These are phyloP conservation scores for Blastocystis sp. DNA, from an alignment of 352 stramenopile species.

Conservation along the genomic window DNA sequence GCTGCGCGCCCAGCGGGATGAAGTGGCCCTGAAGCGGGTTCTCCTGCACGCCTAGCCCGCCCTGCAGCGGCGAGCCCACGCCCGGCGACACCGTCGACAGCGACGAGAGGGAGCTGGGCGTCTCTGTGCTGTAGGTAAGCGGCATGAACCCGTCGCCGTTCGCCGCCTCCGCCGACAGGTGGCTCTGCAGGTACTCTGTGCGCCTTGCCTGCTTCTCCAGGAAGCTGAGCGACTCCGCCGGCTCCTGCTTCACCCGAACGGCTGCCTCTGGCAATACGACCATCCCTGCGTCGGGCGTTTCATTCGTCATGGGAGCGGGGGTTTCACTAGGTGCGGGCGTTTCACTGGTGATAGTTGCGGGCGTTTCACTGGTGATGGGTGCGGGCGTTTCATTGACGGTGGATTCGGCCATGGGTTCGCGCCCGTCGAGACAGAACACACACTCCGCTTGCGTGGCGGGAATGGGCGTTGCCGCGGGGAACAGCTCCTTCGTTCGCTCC, in stretches of 20 bases:
- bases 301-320: too few relatives aligned
- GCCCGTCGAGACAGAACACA: neutral
- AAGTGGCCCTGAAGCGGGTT: neutral
- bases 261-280: neutral
- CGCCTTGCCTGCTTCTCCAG: neutral
- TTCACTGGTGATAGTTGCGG: neutral
- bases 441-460: neutral
- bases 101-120: neutral
- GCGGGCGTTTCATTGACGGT: neutral
- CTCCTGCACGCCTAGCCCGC: neutral
- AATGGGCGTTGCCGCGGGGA: neutral
- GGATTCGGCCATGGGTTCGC: neutral
- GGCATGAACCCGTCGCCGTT: slow-evolving; percentile 2
- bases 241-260: slow-evolving; percentile 20
- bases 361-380: too few relatives aligned
- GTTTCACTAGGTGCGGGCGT: too few relatives aligned
- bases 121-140: neutral
- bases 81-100: neutral
- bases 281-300: too few relatives aligned
- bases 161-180: neutral
- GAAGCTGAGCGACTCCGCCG: neutral
- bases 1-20: neutral
- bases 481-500: neutral
- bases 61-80: neutral
- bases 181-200: neutral